Evolutionary conservation across 768 basidiomycete genomes (phyloP).

Genomic region (Psilocybe subaeruginosa): DNA sequence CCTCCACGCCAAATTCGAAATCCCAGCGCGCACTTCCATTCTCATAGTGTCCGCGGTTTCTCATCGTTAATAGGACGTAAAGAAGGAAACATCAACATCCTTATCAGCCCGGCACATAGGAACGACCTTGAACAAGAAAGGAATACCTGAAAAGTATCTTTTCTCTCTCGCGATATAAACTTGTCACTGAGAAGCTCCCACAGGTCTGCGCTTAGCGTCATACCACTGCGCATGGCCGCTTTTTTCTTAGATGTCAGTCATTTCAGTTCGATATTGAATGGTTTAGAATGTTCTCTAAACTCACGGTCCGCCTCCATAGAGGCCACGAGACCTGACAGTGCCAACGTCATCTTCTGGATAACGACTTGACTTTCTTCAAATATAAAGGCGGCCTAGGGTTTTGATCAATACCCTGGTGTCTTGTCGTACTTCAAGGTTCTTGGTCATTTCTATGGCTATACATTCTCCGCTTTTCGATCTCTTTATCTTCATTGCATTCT

Average conservation of each 20-base stretch:
- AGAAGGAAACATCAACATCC: background rate
- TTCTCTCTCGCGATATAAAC: background rate
- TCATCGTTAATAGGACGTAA: background rate
- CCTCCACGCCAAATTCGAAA: background rate
- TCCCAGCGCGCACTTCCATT: conserved; percentile 3
- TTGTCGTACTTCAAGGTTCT: background rate
- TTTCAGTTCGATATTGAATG: background rate
- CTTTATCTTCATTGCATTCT: conserved; percentile 1
- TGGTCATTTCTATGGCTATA: background rate
- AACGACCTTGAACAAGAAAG: background rate
- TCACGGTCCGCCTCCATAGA: background rate
- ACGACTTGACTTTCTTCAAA: background rate
- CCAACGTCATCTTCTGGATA: background rate
- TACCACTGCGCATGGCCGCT: conserved; percentile 1
- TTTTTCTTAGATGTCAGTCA: background rate
- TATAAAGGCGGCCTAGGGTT: background rate
- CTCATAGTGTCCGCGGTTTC: background rate
- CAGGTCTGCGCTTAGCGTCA: background rate
- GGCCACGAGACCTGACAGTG: background rate
- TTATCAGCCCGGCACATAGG: background rate
- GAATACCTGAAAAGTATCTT: background rate
- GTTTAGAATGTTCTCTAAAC: background rate
- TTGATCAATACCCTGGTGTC: background rate
- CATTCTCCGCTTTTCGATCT: background rate
- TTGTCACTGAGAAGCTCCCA: background rate